Base-by-base conservation (phyloP, 2,329 filamentous ascomycete genomes). In the Ophiostoma sp. region DNA sequence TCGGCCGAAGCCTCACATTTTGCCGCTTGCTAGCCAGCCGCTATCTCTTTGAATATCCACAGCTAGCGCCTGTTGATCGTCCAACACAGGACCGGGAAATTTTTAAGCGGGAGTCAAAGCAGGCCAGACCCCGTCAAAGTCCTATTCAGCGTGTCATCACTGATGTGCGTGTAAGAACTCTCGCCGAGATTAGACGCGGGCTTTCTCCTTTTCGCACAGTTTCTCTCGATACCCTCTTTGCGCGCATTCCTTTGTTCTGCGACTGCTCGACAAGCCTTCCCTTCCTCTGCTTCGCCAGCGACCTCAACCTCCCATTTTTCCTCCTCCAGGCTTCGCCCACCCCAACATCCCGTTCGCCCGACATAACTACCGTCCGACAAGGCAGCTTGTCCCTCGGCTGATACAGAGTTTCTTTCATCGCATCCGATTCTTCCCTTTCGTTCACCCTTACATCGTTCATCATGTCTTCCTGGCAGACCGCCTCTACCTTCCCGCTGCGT, bases 401-500 rank as follows among this genome's bases (percentile, higher is more conserved):
- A 7, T 9, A n/a, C 38, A 12, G 40, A 63, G 38, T 42, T 40
- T 14, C 14, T 42, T n/a, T 27, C n/a, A 9, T 55, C n/a, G 49
- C 1, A 27, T 27, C 27, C 27, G 27, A 27, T 55, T 14, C 49
- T 55, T 55, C 49, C 27, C 49, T 55, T 9, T 55, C 14, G n/a
- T 55, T 55, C 9, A 36, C 49, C 12, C 49, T 55, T 55, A 27
- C 14, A 14, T 41, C 27, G 47, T 38, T 41, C 40, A 42, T 6
- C 40, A 41, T 63, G 38, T 63, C 60, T 18, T 63, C 12, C 42
- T 64, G 63, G 63, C 63, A 38, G 18, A 36, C 41, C 8, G 63
- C 42, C 41, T 6, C 63, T 18, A 81, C 81, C 72, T 76, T 82
- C 75, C 85, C 85, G 71, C 76, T 87, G 71, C 79, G 82, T 74